Evolutionary conservation across 192 early-diverging fungal genomes (phyloP).

Genomic region (Coemansia sp.): DNA sequence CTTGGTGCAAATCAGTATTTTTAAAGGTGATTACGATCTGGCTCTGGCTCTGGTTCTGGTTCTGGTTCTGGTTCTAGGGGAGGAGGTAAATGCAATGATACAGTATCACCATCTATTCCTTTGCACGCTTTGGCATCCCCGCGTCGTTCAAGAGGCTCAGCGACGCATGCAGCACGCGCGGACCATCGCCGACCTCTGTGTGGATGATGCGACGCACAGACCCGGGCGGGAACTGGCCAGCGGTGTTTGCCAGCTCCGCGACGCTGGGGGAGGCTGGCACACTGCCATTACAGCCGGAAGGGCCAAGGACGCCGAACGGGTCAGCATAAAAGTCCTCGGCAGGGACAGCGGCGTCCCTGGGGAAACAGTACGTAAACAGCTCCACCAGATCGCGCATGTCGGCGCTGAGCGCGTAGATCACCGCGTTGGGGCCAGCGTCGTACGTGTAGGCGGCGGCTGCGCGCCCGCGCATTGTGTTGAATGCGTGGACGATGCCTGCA

Average conservation of each 20-base stretch:
- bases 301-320: constrained; percentile 57
- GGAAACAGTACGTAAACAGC: constrained; percentile 85
- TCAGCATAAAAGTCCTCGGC: constrained; percentile 59
- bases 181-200: constrained; percentile 89
- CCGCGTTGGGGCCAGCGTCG: constrained; percentile 98
- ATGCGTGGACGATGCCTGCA: constrained; percentile 78
- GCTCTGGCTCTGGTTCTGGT: background rate
- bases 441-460: constrained; percentile 95
- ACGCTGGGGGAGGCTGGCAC: constrained; percentile 15
- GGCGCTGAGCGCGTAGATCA: constrained; percentile 82
- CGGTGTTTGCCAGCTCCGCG: constrained; percentile 30
- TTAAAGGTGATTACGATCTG: background rate
- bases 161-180: constrained; percentile 61
- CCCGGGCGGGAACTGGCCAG: constrained; percentile 59
- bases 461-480: constrained; percentile 61
- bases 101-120: constrained; percentile 10
- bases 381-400: constrained; percentile 85
- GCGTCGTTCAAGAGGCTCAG: constrained; percentile 41
- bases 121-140: constrained; percentile 47
- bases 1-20: no score
- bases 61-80: background rate
- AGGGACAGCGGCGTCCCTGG: constrained; percentile 46
- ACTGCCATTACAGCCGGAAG: constrained; percentile 55
- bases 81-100: background rate
- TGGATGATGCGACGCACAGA: constrained; percentile 86